Conservation (phyloP, 805 yeast species). For the Ascoidea tarda region DNA sequence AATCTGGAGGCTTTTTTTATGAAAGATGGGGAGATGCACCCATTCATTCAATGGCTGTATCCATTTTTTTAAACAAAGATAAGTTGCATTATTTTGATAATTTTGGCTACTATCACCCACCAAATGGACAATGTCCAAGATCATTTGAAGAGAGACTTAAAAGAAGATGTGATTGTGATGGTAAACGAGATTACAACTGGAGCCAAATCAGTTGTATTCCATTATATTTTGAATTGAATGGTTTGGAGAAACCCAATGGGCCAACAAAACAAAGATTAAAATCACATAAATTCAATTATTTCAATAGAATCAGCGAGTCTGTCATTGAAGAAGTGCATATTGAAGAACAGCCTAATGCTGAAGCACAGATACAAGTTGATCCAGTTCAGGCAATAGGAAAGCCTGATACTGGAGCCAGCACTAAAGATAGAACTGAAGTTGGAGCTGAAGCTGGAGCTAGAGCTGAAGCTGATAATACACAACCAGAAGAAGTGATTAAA, state of each 20-base stretch:
- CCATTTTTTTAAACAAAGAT: slow-evolving; percentile 18
- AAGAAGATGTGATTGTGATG: slow-evolving; percentile 37
- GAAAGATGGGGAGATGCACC: slow-evolving; percentile 56
- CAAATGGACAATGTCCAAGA: slow-evolving; percentile 49
- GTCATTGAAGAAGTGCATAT: neutral
- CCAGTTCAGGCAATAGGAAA: too few species aligned
- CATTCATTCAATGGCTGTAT: slow-evolving; percentile 30
- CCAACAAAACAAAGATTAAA: slow-evolving; percentile 8
- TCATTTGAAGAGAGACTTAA: slow-evolving; percentile 27
- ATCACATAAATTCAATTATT: slow-evolving; percentile 4
- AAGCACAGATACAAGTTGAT: too few species aligned
- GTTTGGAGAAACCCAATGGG: slow-evolving; percentile 16
- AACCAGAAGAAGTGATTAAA: neutral
- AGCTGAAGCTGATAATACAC: neutral
- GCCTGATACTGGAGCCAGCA: too few species aligned
- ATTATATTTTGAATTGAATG: slow-evolving; percentile 24
- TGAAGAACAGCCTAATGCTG: neutral
- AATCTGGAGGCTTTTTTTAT: slow-evolving; percentile 37
- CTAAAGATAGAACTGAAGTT: too few species aligned
- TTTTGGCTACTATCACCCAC: slow-evolving; percentile 41
- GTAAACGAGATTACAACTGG: slow-evolving; percentile 36
- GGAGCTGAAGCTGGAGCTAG: neutral
- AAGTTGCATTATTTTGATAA: slow-evolving; percentile 26
- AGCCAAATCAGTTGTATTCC: slow-evolving; percentile 33
- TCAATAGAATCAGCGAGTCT: neutral